These are phyloP conservation scores for Chrysosporium queenslandicum DNA, from an alignment of 2,329 filamentous ascomycete genomes.

Conservation along the genomic window DNA sequence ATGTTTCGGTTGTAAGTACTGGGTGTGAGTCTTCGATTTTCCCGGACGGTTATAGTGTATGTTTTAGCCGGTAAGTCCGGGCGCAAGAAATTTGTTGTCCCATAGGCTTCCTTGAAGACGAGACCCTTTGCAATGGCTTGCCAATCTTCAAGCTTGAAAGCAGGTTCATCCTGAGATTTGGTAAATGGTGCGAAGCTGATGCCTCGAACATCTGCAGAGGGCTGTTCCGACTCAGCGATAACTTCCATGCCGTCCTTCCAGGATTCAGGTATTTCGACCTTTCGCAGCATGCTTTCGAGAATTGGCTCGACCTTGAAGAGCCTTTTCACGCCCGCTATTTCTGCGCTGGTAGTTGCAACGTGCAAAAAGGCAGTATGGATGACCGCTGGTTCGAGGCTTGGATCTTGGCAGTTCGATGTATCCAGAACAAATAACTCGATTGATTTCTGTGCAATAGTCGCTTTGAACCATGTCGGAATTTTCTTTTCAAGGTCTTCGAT, in stretches of 20 bases:
- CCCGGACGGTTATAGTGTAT: slow-evolving; percentile 77
- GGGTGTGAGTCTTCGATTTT: slow-evolving; percentile 89
- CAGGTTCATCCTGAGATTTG: slow-evolving; percentile 60
- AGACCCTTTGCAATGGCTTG: slow-evolving; percentile 76
- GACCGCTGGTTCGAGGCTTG: slow-evolving; percentile 58
- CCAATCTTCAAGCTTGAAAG: slow-evolving; percentile 63
- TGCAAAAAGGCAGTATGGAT: slow-evolving; percentile 76
- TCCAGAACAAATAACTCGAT: slow-evolving; percentile 69
- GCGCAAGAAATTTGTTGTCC: slow-evolving; percentile 60
- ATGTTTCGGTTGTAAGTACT: slow-evolving; percentile 90
- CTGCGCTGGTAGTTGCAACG: slow-evolving; percentile 57
- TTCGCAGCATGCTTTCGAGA: slow-evolving; percentile 57
- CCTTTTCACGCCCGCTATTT: slow-evolving; percentile 55
- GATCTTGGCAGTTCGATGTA: slow-evolving; percentile 54
- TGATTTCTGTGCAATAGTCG: slow-evolving; percentile 58
- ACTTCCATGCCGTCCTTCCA: slow-evolving; percentile 62
- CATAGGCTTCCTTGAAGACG: slow-evolving; percentile 89
- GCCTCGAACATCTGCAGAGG: slow-evolving; percentile 56
- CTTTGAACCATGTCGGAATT: slow-evolving; percentile 60
- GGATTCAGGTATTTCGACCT: slow-evolving; percentile 64
- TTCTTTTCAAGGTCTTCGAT: slow-evolving; percentile 84
- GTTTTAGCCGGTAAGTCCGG: slow-evolving; percentile 83
- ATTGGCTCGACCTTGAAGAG: slow-evolving; percentile 54
- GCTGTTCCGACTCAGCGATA: slow-evolving; percentile 30
- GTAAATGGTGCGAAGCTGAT: slow-evolving; percentile 78